phyloP scores from a whole-genome alignment of 2,329 filamentous ascomycete genomes.

The Apiospora kogelbergensis region DNA sequence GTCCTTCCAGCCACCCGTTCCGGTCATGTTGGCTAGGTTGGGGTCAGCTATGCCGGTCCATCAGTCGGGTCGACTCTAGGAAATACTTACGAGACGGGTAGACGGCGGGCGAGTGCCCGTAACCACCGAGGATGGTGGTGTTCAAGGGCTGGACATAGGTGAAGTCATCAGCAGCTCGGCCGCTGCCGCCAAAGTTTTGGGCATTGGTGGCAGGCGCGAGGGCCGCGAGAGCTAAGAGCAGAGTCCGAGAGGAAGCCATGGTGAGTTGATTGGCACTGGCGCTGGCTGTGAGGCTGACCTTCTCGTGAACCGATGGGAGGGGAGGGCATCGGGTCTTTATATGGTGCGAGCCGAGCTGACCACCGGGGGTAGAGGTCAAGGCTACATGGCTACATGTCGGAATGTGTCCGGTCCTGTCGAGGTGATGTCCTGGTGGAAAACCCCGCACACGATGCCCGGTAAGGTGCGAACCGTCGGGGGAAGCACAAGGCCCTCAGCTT shows the following conservation, averaged over 20 bases:
- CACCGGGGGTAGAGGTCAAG: not conserved
- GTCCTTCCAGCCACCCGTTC: slow-evolving; percentile 34
- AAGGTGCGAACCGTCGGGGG: not conserved
- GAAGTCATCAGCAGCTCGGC: slow-evolving; percentile 30
- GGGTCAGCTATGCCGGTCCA: not conserved
- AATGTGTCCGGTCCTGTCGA: not conserved
- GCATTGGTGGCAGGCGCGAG: slow-evolving; percentile 12
- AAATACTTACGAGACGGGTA: slow-evolving; percentile 36
- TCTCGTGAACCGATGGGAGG: not conserved
- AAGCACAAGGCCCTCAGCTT: not conserved
- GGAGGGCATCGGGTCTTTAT: not conserved
- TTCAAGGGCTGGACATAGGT: slow-evolving; percentile 40
- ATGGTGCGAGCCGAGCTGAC: not conserved
- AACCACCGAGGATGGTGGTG: slow-evolving; percentile 40
- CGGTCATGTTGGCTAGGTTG: slow-evolving; percentile 35
- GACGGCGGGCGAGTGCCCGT: slow-evolving; percentile 38
- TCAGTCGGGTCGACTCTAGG: not conserved
- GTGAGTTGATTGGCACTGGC: slow-evolving; percentile 12
- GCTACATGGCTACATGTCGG: not conserved
- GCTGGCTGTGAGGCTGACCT: slow-evolving; percentile 8
- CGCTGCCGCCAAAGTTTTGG: slow-evolving; percentile 9
- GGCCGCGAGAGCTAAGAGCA: slow-evolving; percentile 14
- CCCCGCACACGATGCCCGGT: not conserved
- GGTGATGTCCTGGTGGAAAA: not conserved
- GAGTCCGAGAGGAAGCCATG: slow-evolving; percentile 15